These are phyloP conservation scores for Apiospora phragmitis DNA, from an alignment of 2,329 filamentous ascomycete genomes.

Conservation along the genomic window DNA sequence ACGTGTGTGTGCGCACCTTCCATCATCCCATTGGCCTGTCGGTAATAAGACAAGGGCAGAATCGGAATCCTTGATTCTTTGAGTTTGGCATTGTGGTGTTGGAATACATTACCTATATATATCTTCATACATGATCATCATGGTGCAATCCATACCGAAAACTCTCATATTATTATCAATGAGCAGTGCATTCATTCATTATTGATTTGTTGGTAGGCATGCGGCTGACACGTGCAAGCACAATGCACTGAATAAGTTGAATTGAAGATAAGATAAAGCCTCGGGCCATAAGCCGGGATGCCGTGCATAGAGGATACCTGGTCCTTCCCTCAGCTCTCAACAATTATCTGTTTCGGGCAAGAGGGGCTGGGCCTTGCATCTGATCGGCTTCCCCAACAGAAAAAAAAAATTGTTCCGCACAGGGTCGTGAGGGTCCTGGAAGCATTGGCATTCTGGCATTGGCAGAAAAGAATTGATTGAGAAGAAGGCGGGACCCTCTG, in stretches of 20 bases:
- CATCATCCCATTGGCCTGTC: not conserved
- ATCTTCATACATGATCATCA: not conserved
- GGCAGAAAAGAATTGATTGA: not conserved
- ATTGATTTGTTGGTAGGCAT: not conserved
- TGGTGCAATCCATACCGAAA: not conserved
- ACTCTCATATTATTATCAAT: not conserved
- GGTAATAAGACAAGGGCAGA: not conserved
- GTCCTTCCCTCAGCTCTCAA: not conserved
- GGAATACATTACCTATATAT: not conserved
- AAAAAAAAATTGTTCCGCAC: not conserved
- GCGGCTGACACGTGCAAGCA: constrained; percentile 1
- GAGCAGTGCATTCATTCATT: not conserved
- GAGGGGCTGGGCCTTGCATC: constrained; percentile 6
- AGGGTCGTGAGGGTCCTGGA: not conserved
- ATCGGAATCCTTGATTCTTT: not conserved
- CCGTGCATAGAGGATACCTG: not conserved
- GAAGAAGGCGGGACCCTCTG: not conserved
- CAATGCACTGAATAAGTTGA: constrained; percentile 2
- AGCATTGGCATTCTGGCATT: not conserved
- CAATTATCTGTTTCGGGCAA: constrained; percentile 7
- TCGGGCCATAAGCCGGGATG: not conserved
- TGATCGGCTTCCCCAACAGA: constrained; percentile 8
- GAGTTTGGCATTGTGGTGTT: not conserved
- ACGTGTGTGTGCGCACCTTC: not conserved
- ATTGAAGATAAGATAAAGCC: not conserved